These are phyloP conservation scores for Chaetomium fimeti DNA, from an alignment of 495 filamentous ascomycete genomes.

Conservation along the genomic window DNA sequence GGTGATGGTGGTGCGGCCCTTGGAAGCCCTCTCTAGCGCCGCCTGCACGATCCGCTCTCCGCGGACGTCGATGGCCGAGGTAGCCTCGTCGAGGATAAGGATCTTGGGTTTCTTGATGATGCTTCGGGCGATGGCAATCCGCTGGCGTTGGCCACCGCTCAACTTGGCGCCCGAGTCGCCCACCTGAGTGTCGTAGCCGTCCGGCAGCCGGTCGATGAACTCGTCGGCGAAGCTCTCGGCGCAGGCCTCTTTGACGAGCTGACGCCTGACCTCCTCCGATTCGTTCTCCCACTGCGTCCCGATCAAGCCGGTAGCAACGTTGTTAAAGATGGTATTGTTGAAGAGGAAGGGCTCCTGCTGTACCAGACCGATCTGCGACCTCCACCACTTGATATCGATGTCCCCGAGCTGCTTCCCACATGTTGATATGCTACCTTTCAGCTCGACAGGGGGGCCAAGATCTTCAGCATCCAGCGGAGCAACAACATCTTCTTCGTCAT, in stretches of 20 bases:
- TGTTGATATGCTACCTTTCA: constrained; percentile 53
- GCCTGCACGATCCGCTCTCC: constrained; percentile 69
- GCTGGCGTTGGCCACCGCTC: constrained; percentile 59
- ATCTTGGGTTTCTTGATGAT: constrained; percentile 73
- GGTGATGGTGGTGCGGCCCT: constrained; percentile 74
- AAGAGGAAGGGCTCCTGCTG: constrained; percentile 75
- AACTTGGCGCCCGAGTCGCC: constrained; percentile 52
- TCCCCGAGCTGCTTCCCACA: constrained; percentile 55
- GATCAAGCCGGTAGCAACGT: constrained; percentile 60
- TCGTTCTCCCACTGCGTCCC: constrained; percentile 57
- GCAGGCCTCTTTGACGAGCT: constrained; percentile 58
- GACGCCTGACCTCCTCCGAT: constrained; percentile 50
- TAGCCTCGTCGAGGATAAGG: constrained; percentile 79
- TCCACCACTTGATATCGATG: constrained; percentile 63
- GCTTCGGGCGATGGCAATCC: constrained; percentile 70
- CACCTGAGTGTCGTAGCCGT: constrained; percentile 58
- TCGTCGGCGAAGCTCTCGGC: constrained; percentile 57
- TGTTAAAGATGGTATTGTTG: constrained; percentile 66
- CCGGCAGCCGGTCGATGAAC: constrained; percentile 61
- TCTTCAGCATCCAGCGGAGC: constrained; percentile 33
- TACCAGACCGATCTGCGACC: constrained; percentile 65
- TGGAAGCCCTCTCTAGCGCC: constrained; percentile 63
- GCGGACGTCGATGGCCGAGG: constrained; percentile 70
- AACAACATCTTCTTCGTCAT: constrained; percentile 35
- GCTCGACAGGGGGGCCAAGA: constrained; percentile 42